Evolutionary conservation across 2,329 filamentous ascomycete genomes (phyloP), one percentile per base, ranked within the genome.

Genomic region (Fusarium xyrophilum): DNA sequence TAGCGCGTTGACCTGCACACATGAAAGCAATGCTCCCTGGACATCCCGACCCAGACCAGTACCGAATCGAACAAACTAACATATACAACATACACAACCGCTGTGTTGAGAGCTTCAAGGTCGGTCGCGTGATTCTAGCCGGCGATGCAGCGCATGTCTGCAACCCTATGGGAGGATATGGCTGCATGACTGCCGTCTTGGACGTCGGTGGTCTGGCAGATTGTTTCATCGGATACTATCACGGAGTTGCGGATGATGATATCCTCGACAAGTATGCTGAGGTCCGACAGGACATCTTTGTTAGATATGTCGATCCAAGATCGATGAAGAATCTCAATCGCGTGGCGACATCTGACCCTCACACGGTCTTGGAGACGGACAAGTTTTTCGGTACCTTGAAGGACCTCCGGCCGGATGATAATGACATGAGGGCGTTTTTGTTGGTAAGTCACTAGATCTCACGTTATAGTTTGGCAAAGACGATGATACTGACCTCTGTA

Each of bases 61-160:
- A 60, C 6, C 53, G 28, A 6, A 42, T 60, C 5, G 57, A 58
- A 21, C 57, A 58, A 0, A 58, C 57, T 1, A 60, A 60, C 1
- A 3, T 58, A 2, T 60, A 60, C 42, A 60, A 60, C 7, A 60
- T 58, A 12, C 57, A 60, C 15, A 60, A 60, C 3, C 57, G 57
- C 4, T 60, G 57, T 17, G 57, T 3, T 17, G 53, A 58, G 0
- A 38, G n/a, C 15, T 60, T 60, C 13, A 60, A 58, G 28, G 35
- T 50, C 1, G 57, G 53, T 2, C 53, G 53, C 2, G 14, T 60
- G 0, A 32, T 60, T 3, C 53, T 60, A 1, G 57, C 57, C 1
- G 57, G 53, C 0, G 57, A 60, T 19, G 57, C 57, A 17, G 57
- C 57, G 5, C 53, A 60, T 11, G 32, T 60, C 17, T 58, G 55